Evolutionary conservation across 306 rosid species (phyloP).

Genomic region (Cicer yamashitae): DNA sequence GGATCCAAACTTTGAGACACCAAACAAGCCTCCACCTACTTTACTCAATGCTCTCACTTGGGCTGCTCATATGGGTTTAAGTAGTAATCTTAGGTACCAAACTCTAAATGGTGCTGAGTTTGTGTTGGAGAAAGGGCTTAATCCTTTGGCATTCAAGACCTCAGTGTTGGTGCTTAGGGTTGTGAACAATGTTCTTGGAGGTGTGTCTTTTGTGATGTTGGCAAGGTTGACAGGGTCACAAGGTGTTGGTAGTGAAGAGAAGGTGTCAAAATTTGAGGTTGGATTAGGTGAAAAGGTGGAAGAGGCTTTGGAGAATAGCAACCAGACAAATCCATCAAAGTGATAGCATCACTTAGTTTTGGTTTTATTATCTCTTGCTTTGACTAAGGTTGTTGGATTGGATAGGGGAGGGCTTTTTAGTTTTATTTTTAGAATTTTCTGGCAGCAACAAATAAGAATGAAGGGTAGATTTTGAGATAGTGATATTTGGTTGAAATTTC

Average conservation of each 20-base stretch:
- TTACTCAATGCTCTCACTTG: constrained; percentile 75
- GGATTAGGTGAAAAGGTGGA: constrained; percentile 51
- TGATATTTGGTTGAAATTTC: constrained; percentile 6
- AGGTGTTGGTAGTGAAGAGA: constrained; percentile 47
- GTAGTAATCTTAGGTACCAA: constrained; percentile 82
- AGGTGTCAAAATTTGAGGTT: constrained; percentile 37
- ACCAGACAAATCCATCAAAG: constrained; percentile 65
- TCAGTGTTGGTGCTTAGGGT: constrained; percentile 70
- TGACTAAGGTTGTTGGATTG: constrained; percentile 21
- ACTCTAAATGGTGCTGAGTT: constrained; percentile 72
- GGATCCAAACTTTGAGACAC: constrained; percentile 76
- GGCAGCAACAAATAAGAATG: constrained; percentile 30
- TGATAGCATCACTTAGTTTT: constrained; percentile 43
- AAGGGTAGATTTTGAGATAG: constrained; percentile 25
- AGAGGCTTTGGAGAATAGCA: constrained; percentile 48
- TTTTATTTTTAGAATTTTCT: constrained; percentile 11
- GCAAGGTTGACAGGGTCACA: constrained; percentile 81
- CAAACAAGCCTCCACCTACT: constrained; percentile 78
- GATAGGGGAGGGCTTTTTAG: constrained; percentile 25
- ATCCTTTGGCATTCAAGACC: constrained; percentile 69
- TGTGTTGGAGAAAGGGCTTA: constrained; percentile 60
- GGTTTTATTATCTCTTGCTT: constrained; percentile 25
- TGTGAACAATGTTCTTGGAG: constrained; percentile 76
- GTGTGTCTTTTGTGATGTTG: constrained; percentile 74
- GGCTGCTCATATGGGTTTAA: constrained; percentile 84